A percentile compares a stretch with the other conserved stretches of the same genome.
Conservation (phyloP, 257 asterid species). For the Solanum lycopersicoides region DNA sequence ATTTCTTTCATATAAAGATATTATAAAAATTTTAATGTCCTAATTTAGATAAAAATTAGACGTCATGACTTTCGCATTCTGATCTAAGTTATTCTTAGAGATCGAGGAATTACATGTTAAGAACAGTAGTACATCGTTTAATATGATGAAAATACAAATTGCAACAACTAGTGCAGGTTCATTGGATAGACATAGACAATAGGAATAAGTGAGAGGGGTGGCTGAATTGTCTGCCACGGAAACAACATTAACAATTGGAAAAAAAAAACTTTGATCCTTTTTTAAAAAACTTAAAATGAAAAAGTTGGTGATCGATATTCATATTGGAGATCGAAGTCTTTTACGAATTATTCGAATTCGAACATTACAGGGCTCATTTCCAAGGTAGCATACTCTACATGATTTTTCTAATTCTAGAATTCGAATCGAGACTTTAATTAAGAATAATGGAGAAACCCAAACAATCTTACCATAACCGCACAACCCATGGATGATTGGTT, state of each 20-base stretch:
- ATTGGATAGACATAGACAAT: background rate
- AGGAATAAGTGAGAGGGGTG: background rate
- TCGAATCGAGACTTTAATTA: no score
- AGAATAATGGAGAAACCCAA: background rate
- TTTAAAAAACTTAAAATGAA: no score
- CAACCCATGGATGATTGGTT: background rate
- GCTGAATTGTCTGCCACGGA: background rate
- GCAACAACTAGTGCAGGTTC: background rate
- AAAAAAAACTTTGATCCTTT: background rate
- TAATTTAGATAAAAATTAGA: background rate
- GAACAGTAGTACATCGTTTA: background rate
- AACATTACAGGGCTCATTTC: background rate
- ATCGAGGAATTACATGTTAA: background rate
- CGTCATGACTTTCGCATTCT: background rate
- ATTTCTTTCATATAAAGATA: background rate
- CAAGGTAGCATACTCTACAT: fast-evolving
- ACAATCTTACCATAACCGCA: background rate
- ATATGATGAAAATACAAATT: background rate
- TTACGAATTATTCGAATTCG: no score
- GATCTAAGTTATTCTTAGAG: background rate
- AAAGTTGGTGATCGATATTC: no score
- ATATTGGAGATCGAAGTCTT: no score
- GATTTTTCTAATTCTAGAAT: no score
- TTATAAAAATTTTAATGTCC: background rate
- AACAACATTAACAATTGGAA: background rate